Evolutionary conservation across 1,284 basidiomycete genomes (phyloP), one percentile per base, ranked within the genome.

Genomic region (Ganoderma meredithae): DNA sequence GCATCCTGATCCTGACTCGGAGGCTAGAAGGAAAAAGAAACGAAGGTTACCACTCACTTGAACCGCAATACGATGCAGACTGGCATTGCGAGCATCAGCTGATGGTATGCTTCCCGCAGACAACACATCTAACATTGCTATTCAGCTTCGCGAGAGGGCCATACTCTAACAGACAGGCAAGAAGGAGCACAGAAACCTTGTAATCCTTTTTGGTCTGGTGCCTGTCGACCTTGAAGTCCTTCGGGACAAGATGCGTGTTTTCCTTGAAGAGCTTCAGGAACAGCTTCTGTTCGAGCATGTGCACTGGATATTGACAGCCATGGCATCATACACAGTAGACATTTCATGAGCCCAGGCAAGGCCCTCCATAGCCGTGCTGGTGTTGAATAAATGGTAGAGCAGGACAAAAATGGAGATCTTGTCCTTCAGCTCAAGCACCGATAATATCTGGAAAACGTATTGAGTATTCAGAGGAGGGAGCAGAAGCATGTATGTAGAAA

Each of bases 51-150:
- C 4, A 55, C 52, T 55, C 56, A 81, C 80, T 77, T 66, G 70
- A 68, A 31, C 79, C 75, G 65, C 83, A 84, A 69, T 85, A 84
- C 2, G 76, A 69, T 5, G 78, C 80, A 0, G 79, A 76, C 31
- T 81, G 75, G 63, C 83, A 84, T 44, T 77, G 77, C 2, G 77
- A 67, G 69, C 83, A 84, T 49, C 79, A 75, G 40, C 74, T 81
- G 7, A 66, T 67, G 1, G 70, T 73, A 58, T 76, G 76, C 61
- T 77, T 78, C 1, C 83, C 82, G 63, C 83, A 84, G 0, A 83
- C 69, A 6, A 76, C 78, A 67, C 83, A 83, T 8, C 82, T 82
- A 19, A 76, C 60, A 56, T 79, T 76, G 55, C 66, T 70, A 25
- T 80, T 81, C 8, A 84, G 71, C 52, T 75, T 79, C 1, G 80